Evolutionary conservation across 2,329 filamentous ascomycete genomes (phyloP).

Genomic region (Cordyceps tenuipes): DNA sequence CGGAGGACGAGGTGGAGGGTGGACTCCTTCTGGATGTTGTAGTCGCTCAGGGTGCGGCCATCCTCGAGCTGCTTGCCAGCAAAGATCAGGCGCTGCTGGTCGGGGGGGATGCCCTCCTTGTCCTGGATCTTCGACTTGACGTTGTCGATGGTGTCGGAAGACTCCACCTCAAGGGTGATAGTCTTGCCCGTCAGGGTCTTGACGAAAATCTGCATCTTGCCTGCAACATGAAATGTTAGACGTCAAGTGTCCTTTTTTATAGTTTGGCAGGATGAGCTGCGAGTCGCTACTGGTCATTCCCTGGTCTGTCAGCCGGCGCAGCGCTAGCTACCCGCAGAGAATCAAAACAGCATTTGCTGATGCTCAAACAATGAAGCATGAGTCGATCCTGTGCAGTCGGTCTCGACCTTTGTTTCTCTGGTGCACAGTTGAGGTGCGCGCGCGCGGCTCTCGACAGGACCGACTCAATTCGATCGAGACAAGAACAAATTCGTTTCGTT

Average conservation of each 20-base stretch:
- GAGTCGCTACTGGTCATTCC: not conserved
- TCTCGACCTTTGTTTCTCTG: not conserved
- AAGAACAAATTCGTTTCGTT: not conserved
- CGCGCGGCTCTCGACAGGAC: slow-evolving; percentile 1
- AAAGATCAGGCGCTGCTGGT: slow-evolving; percentile 99
- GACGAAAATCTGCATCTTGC: slow-evolving; percentile 72
- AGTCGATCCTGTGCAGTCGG: not conserved
- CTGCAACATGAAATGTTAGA: slow-evolving; percentile 37
- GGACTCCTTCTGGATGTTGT: slow-evolving; percentile 99
- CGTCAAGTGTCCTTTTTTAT: not conserved
- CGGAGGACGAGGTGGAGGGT: slow-evolving; percentile 97
- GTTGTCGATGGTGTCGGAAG: slow-evolving; percentile 99
- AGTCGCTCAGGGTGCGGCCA: slow-evolving; percentile 96
- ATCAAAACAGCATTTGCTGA: not conserved
- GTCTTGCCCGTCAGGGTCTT: slow-evolving; percentile 97
- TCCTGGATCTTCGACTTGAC: slow-evolving; percentile 98
- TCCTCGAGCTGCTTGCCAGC: slow-evolving; percentile 99
- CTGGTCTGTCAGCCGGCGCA: not conserved
- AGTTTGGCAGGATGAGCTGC: not conserved
- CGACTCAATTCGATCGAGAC: slow-evolving; percentile 10
- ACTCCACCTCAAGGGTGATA: slow-evolving; percentile 99
- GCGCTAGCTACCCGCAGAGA: not conserved
- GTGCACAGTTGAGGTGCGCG: not conserved
- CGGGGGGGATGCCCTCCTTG: slow-evolving; percentile 99
- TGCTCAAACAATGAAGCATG: not conserved